phyloP scores from a whole-genome alignment of 208 protist genomes.

The Herpetomonas samuelpessoai region DNA sequence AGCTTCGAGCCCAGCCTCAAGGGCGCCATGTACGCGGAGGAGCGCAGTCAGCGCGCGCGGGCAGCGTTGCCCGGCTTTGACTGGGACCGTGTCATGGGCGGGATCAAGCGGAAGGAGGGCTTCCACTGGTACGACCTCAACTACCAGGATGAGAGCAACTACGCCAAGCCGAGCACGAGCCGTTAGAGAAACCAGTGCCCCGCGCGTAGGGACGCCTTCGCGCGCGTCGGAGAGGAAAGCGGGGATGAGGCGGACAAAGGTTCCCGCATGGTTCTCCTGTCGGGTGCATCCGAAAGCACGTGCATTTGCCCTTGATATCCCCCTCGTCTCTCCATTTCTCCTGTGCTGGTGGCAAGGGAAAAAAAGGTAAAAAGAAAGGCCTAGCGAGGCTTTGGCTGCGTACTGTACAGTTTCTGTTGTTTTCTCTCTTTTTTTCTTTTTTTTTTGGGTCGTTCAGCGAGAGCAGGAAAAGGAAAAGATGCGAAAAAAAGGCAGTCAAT shows the following conservation, averaged over 20 bases:
- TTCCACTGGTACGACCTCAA: constrained; percentile 55
- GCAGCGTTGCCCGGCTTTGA: constrained; percentile 56
- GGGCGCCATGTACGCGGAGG: constrained; percentile 73
- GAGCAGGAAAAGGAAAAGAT: neutral
- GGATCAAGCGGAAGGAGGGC: constrained; percentile 26
- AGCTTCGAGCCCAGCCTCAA: constrained; percentile 63
- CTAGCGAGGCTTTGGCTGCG: neutral
- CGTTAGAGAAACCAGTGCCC: neutral
- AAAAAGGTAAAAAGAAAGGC: no score
- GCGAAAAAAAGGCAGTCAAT: constrained; percentile 1
- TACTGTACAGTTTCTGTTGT: constrained; percentile 3
- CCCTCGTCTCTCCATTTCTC: constrained; percentile 4
- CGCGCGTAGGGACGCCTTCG: neutral
- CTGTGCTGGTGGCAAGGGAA: no score
- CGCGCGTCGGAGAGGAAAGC: no score
- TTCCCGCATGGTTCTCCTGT: no score
- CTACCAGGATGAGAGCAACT: constrained; percentile 37
- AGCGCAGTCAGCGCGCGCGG: constrained; percentile 71
- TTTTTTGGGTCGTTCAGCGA: constrained; percentile 1
- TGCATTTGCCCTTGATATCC: neutral
- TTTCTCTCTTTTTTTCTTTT: constrained; percentile 12
- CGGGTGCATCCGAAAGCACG: no score
- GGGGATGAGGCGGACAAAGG: no score
- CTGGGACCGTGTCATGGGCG: constrained; percentile 82
- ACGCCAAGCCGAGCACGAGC: neutral